These are phyloP conservation scores for Atkinsonella texensis DNA, from an alignment of 2,329 filamentous ascomycete genomes.

Conservation along the genomic window DNA sequence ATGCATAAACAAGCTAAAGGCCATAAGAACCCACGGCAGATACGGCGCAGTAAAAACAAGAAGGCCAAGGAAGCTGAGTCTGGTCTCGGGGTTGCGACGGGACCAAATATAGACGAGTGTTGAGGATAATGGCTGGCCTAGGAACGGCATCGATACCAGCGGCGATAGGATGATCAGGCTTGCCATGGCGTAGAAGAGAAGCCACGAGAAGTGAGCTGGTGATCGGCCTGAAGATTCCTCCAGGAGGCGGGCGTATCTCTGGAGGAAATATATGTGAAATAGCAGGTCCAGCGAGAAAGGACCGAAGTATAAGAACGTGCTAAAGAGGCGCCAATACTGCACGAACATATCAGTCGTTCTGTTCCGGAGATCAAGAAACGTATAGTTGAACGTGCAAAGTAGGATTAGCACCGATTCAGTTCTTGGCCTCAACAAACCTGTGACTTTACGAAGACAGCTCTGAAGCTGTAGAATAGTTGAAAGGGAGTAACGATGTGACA, in stretches of 20 bases:
- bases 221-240: slow-evolving; percentile 90
- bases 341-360: slow-evolving; percentile 7
- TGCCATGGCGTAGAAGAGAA: slow-evolving; percentile 73
- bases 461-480: slow-evolving; percentile 93
- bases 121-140: slow-evolving; percentile 85
- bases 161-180: slow-evolving; percentile 74
- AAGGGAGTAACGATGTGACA: slow-evolving; percentile 87
- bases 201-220: slow-evolving; percentile 89
- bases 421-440: slow-evolving; percentile 49
- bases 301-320: slow-evolving; percentile 95
- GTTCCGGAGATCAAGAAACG: background rate
- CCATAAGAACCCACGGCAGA: slow-evolving; percentile 90
- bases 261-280: slow-evolving; percentile 97
- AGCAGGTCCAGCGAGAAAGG: slow-evolving; percentile 87
- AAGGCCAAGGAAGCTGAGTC: slow-evolving; percentile 78
- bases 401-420: background rate
- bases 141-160: slow-evolving; percentile 80
- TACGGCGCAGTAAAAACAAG: slow-evolving; percentile 90
- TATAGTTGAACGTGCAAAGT: slow-evolving; percentile 1
- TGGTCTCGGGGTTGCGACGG: slow-evolving; percentile 80
- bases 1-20: slow-evolving; percentile 83
- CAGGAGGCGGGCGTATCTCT: slow-evolving; percentile 87
- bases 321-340: slow-evolving; percentile 92
- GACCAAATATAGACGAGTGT: slow-evolving; percentile 98
- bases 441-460: slow-evolving; percentile 79